Conservation (phyloP, 2,329 filamentous ascomycete genomes). For the Paraphoma sp. region DNA sequence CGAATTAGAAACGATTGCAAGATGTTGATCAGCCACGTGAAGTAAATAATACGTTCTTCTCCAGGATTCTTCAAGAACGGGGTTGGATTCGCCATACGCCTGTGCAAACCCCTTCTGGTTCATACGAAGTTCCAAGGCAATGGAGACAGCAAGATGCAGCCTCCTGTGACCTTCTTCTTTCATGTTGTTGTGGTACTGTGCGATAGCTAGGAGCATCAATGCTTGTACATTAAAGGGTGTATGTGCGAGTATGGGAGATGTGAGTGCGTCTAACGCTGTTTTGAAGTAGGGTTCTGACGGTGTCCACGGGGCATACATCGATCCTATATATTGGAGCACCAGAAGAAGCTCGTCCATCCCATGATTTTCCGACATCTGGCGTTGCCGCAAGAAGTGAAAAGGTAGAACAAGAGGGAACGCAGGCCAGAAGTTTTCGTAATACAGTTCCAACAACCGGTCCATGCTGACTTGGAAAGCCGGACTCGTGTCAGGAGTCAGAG, state of each 20-base stretch:
- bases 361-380: conserved; percentile 23
- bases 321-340: conserved; percentile 41
- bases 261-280: conserved; percentile 27
- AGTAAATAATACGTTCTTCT: conserved; percentile 87
- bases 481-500: conserved; percentile 7
- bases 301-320: conserved; percentile 42
- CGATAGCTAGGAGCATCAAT: conserved; percentile 76
- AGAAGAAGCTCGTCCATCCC: conserved; percentile 29
- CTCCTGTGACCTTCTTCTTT: conserved; percentile 70
- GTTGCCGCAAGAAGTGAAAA: conserved; percentile 44
- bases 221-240: conserved; percentile 72
- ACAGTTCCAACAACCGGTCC: conserved; percentile 39
- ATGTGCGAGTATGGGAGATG: conserved; percentile 19
- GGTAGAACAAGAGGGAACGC: conserved; percentile 63
- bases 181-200: conserved; percentile 79
- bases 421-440: conserved; percentile 57
- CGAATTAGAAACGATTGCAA: conserved; percentile 77
- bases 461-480: conserved; percentile 31
- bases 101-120: conserved; percentile 73
- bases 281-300: conserved; percentile 34
- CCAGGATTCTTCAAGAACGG: conserved; percentile 80
- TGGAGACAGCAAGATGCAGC: conserved; percentile 68
- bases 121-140: conserved; percentile 80
- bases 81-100: conserved; percentile 66
- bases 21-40: conserved; percentile 78